Conservation (phyloP, 345 rosid species). For the Eucalyptus shirleyi region DNA sequence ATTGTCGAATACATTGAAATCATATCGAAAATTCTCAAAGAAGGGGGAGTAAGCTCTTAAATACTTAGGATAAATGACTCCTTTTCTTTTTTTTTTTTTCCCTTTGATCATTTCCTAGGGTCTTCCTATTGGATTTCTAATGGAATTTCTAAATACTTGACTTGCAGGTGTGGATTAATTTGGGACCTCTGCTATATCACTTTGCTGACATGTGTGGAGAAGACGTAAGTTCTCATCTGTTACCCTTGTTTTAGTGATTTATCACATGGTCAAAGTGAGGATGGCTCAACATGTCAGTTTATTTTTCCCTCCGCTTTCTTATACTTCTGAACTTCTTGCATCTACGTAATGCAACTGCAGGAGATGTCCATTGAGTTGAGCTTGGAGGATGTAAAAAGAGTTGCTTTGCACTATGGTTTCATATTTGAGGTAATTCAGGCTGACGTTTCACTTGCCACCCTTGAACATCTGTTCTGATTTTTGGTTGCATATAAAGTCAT, state of each 20-base stretch:
- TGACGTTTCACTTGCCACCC: background rate
- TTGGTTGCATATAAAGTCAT: background rate
- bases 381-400: conserved; percentile 86
- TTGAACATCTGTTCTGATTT: background rate
- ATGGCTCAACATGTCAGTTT: background rate
- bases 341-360: conserved; percentile 7
- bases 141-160: background rate
- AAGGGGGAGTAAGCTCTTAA: conserved; percentile 69
- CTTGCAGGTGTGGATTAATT: conserved; percentile 87
- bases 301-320: background rate
- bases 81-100: background rate
- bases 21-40: conserved; percentile 82
- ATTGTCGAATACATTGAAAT: conserved; percentile 85
- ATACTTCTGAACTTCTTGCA: background rate
- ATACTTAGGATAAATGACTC: background rate
- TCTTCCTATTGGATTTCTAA: background rate
- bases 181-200: conserved; percentile 92
- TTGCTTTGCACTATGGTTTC: conserved; percentile 70
- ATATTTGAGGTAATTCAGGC: conserved; percentile 41
- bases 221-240: conserved; percentile 42
- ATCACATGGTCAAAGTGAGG: background rate
- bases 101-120: background rate
- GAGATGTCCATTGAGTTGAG: conserved; percentile 97
- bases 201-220: conserved; percentile 80
- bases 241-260: background rate